These are phyloP conservation scores for Neurospora sp. DNA, from an alignment of 495 filamentous ascomycete species.

Conservation along the genomic window DNA sequence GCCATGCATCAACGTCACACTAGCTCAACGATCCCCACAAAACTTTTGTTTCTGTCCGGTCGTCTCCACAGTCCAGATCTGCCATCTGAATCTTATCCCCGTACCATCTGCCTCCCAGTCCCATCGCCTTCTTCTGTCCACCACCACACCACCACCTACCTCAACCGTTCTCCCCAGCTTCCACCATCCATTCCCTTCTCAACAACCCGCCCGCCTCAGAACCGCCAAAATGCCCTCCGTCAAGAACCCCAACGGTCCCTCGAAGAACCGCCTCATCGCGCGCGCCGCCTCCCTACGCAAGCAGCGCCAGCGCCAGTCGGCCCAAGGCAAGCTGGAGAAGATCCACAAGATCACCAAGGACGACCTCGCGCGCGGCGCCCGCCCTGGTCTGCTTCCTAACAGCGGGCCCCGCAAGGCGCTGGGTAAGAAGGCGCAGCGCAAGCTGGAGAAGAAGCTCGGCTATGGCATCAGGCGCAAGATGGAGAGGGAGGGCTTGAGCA, in stretches of 20 bases:
- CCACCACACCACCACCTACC: too few relatives aligned
- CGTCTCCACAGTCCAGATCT: background rate
- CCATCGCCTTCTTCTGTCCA: too few relatives aligned
- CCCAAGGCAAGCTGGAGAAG: conserved; percentile 8
- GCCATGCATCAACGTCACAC: background rate
- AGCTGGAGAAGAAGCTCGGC: conserved; percentile 32
- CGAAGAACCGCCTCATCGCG: conserved; percentile 30
- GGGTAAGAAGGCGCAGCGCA: conserved; percentile 34
- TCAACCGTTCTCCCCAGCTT: too few relatives aligned
- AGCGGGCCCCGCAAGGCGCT: conserved; percentile 31
- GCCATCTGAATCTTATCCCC: background rate
- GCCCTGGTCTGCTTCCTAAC: conserved; percentile 29
- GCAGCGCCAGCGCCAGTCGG: conserved; percentile 14
- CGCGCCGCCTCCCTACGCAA: conserved; percentile 23
- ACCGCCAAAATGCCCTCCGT: conserved; percentile 31
- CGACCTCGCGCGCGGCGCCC: conserved; percentile 27
- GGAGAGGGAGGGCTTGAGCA: conserved; percentile 28
- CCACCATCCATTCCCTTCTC: too few relatives aligned
- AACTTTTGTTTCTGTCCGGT: background rate
- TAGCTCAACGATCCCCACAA: background rate
- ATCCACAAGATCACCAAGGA: conserved; percentile 19
- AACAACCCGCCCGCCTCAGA: too few relatives aligned
- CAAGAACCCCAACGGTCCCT: conserved; percentile 39
- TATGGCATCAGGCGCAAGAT: conserved; percentile 33
- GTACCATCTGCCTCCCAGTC: background rate